Evolutionary conservation across 192 early-diverging fungal genomes (phyloP).

Genomic region (Chytriomyces sp.): DNA sequence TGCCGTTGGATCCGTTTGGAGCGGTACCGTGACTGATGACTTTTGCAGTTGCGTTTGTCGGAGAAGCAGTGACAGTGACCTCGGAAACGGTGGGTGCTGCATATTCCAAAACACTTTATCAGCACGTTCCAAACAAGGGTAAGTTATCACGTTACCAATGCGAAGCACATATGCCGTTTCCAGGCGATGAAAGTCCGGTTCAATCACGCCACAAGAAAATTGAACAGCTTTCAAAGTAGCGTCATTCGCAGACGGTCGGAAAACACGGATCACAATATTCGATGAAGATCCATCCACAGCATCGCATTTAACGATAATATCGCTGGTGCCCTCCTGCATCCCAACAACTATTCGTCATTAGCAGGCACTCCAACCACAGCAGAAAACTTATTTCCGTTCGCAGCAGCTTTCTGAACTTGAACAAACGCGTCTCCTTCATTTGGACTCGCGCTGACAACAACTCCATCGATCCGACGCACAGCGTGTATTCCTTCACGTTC

Average conservation of each 20-base stretch:
- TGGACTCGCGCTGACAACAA: constrained; percentile 40
- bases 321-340: constrained; percentile 39
- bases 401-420: constrained; percentile 47
- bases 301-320: constrained; percentile 53
- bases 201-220: constrained; percentile 36
- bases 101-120: background rate
- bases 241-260: constrained; percentile 48
- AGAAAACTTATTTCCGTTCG: constrained; percentile 37
- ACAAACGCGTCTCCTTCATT: constrained; percentile 54
- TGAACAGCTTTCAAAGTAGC: constrained; percentile 38
- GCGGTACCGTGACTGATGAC: background rate
- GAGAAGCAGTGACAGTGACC: background rate
- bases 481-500: constrained; percentile 35
- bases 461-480: constrained; percentile 32
- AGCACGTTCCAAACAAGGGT: background rate
- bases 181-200: constrained; percentile 47
- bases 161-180: constrained; percentile 42
- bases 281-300: constrained; percentile 52
- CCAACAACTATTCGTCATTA: constrained; percentile 26
- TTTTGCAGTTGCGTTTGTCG: constrained; percentile 29
- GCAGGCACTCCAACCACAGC: background rate
- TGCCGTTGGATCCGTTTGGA: background rate
- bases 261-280: constrained; percentile 39
- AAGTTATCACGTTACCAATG: constrained; percentile 23
- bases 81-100: background rate